Conservation (phyloP, 441 rosid genomes). For the Adansonia gregorii region DNA sequence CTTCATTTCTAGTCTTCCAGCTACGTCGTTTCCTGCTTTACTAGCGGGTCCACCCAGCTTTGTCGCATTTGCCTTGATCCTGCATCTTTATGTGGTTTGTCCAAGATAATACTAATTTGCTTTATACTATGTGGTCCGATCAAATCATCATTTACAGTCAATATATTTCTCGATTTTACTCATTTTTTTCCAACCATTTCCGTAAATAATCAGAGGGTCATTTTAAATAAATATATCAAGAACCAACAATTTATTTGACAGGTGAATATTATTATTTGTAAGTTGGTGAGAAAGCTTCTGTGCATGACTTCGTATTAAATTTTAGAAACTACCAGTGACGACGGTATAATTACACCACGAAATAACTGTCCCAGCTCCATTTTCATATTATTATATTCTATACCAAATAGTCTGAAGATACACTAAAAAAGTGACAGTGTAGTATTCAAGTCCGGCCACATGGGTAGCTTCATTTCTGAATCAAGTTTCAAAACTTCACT, state of each 20-base stretch:
- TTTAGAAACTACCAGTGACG: neutral
- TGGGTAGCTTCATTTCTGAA: neutral
- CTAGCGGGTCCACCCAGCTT: no score
- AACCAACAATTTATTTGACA: neutral
- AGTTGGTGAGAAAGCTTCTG: neutral
- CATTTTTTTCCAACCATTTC: no score
- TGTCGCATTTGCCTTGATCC: no score
- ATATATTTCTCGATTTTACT: no score
- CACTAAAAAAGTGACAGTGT: slow-evolving; percentile 19
- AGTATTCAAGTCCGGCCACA: slow-evolving; percentile 2
- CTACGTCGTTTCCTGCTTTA: no score
- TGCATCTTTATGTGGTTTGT: no score
- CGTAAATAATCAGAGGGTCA: no score
- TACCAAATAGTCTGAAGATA: neutral
- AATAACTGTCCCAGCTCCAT: neutral
- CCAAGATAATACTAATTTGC: no score
- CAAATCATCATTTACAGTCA: no score
- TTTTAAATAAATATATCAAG: no score
- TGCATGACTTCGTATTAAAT: neutral
- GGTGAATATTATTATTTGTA: neutral
- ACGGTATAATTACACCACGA: neutral
- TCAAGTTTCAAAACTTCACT: neutral
- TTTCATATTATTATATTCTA: slow-evolving; percentile 14
- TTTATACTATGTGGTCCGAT: no score
- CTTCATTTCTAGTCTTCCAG: no score